phyloP scores from a whole-genome alignment of 176 grass and related monocot genomes.

The Phragmites australis region DNA sequence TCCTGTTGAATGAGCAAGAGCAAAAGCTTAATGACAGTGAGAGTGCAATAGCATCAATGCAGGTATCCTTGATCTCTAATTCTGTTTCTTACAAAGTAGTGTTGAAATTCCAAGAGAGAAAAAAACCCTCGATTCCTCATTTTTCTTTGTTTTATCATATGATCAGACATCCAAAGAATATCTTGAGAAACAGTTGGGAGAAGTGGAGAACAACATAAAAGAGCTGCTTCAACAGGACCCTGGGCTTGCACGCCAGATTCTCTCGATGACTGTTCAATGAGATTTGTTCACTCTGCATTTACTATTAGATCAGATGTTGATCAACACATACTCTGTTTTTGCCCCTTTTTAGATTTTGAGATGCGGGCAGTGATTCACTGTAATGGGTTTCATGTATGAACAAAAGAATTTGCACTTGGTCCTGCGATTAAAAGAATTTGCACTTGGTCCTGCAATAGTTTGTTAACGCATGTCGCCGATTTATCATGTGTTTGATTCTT shows the following conservation, averaged over 20 bases:
- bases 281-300: neutral
- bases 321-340: neutral
- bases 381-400: neutral
- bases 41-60: slow-evolving; percentile 67
- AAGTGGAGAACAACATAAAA: slow-evolving; percentile 82
- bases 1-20: slow-evolving; percentile 72
- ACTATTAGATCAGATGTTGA: slow-evolving; percentile 10
- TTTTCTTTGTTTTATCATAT: neutral
- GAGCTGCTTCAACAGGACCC: slow-evolving; percentile 93
- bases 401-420: neutral
- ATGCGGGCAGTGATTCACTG: neutral
- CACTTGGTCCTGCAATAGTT: neutral
- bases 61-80: slow-evolving; percentile 47
- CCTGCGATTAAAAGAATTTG: too few species aligned
- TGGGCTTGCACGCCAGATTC: slow-evolving; percentile 74
- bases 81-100: neutral
- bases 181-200: slow-evolving; percentile 85
- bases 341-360: neutral
- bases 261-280: slow-evolving; percentile 83
- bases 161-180: slow-evolving; percentile 80
- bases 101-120: neutral
- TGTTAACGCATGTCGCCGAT: neutral
- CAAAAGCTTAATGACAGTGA: slow-evolving; percentile 84
- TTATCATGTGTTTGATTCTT: neutral
- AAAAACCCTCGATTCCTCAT: neutral